Base-by-base conservation (phyloP, 2,329 filamentous ascomycete species). In the Hymenoscyphus scutula region DNA sequence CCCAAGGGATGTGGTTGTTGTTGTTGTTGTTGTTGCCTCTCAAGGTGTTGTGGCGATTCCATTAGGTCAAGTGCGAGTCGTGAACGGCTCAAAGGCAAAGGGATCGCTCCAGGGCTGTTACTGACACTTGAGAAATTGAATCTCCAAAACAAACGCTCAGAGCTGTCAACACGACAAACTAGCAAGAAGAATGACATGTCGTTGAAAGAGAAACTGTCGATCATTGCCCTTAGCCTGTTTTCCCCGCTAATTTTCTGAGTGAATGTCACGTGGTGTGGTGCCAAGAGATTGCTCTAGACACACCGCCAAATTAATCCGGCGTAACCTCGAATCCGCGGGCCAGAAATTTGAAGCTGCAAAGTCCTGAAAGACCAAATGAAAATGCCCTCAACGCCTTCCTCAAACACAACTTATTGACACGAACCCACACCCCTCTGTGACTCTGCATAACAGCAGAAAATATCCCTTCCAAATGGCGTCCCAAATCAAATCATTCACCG, bases 401-500 rank as follows among this genome's bases (percentile, higher is more conserved):
- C 60, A 63, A 48, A 2, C 30, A 34, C 55, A 27, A 56, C n/a
- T 51, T 53, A 19, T 45, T 53, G 56, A 56, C 58, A 56, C 58
- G 30, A 58, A 17, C n/a, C 41, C 58, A 29, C 32, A 55, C n/a
- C 32, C 17, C 27, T 29, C 56, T 32, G 30, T 59, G 23, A 51
- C 8, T 51, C 19, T 51, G 45, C 19, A 19, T 19, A 51, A 51
- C 8, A 25, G 19, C 45, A 51, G 45, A 51, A 23, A 13, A 25
- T 8, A 1, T 8, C 13, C 23, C 23, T 13, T 19, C 17, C n/a
- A 45, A 7, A 68, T 62, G 8, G 68, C 67, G 62, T 68, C 70
- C 3, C 58, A 65, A 64, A 70, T 73, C 6, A 69, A 65, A 8
- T 68, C 72, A 34, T 75, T 72, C 58, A 65, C 70, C 7, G 59